Evolutionary conservation across 1,284 basidiomycete species (phyloP), one percentile per base, ranked within the genome.

Genomic region (Prillingera fragicola): DNA sequence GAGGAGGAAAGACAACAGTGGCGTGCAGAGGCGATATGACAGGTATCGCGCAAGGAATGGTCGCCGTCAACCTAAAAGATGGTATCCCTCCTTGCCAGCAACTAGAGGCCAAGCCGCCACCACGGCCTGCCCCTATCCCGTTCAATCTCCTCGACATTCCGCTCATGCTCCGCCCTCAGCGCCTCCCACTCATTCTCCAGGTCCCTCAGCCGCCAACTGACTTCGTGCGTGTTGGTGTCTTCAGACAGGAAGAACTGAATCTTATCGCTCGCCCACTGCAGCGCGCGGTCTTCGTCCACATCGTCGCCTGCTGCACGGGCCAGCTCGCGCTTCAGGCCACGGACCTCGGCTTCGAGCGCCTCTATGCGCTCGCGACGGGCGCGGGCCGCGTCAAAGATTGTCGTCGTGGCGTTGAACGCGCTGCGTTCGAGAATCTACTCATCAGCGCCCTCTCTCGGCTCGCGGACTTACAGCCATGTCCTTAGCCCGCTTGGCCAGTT

Each of bases 221-320:
- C 40, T 43, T 67, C 62, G 31, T 57, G 45, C 25, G 50, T 46
- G 41, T 63, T 57, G 18, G 57, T 62, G 46, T 66, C 63, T 38
- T 63, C 67, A 31, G 50, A 53, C 19, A 63, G 40, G 38, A 59
- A 60, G 45, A 63, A 67, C 40, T 59, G 45, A 45, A 69, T 50
- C 57, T 57, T 58, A 45, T 55, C 41, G 17, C 33, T 45, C 19
- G 56, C 52, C 49, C 50, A 55, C 31, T 46, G 50, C n/a, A 58
- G 49, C 18, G 42, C 41, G 29, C 40, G 47, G 48, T 65, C 59
- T 7, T 60, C 52, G 27, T 59, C 55, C 22, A 61, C 40, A 8
- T 34, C 46, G 10, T 53, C 52, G 6, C 50, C 45, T 8, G 59
- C 35, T 5, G 52, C 41, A 22, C 42, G 34, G 23, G 48, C 35